Evolutionary conservation across 176 grass and related monocot genomes (phyloP).

Genomic region (Chloris gayana): DNA sequence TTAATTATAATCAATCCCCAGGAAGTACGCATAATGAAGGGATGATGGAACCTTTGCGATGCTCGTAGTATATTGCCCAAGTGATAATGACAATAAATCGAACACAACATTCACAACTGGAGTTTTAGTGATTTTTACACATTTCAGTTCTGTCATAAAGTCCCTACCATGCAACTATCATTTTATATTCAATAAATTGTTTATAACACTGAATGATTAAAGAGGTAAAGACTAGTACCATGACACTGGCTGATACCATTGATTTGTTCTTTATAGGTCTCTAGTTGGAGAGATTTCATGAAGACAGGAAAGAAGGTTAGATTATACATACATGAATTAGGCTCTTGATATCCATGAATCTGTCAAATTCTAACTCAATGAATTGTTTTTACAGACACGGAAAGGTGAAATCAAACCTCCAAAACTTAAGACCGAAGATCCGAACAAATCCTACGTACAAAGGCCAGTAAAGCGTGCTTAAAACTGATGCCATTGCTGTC

Average conservation of each 20-base stretch:
- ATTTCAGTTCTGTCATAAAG: background rate
- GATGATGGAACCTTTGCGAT: background rate
- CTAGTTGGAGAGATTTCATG: slow-evolving; percentile 99
- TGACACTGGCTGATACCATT: background rate
- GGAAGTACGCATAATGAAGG: slow-evolving; percentile 1
- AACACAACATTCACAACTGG: background rate
- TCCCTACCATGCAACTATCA: background rate
- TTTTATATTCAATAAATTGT: background rate
- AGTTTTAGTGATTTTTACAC: background rate
- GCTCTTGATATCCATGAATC: slow-evolving; percentile 17
- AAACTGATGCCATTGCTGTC: slow-evolving; percentile 15
- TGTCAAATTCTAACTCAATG: background rate
- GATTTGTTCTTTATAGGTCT: slow-evolving; percentile 63
- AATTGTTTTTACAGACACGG: slow-evolving; percentile 50
- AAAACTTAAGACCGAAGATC: slow-evolving; percentile 95
- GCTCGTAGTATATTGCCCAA: background rate
- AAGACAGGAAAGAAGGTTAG: slow-evolving; percentile 98
- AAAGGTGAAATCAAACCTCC: slow-evolving; percentile 97
- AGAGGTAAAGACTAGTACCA: background rate
- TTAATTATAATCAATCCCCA: background rate
- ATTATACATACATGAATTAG: background rate
- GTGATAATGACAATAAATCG: background rate
- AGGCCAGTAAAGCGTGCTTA: slow-evolving; percentile 85
- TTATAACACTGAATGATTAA: slow-evolving; percentile 7
- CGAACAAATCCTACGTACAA: slow-evolving; percentile 97